These are phyloP conservation scores for Paraconiothyrium brasiliense DNA, from an alignment of 2,329 filamentous ascomycete genomes.

Conservation along the genomic window DNA sequence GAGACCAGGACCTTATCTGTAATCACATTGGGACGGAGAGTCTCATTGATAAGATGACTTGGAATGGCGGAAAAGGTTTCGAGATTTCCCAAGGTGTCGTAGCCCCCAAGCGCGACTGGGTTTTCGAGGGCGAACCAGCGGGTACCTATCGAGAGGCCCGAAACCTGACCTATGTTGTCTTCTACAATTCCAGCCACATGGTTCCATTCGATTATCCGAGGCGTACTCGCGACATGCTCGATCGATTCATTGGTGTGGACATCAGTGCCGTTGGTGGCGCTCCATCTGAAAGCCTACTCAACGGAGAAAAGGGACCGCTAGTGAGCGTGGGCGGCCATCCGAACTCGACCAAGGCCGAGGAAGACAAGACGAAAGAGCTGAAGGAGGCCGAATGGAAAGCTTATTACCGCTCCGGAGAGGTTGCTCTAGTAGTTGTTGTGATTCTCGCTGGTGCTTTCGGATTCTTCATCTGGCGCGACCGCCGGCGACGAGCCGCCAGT, in stretches of 20 bases:
- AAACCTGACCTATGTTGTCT: constrained; percentile 93
- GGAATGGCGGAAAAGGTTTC: constrained; percentile 92
- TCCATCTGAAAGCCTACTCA: constrained; percentile 80
- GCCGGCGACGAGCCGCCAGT: constrained; percentile 53
- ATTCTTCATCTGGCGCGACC: constrained; percentile 70
- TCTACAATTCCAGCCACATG: constrained; percentile 98
- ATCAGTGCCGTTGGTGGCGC: constrained; percentile 85
- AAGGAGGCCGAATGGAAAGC: constrained; percentile 87
- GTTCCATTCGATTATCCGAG: constrained; percentile 93
- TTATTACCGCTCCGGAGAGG: constrained; percentile 86
- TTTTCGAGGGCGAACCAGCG: constrained; percentile 85
- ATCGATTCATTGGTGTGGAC: constrained; percentile 93
- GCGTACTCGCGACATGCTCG: constrained; percentile 92
- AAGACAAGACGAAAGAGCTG: constrained; percentile 76
- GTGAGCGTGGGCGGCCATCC: constrained; percentile 79
- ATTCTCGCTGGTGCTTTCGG: constrained; percentile 78
- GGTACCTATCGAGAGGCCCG: constrained; percentile 95
- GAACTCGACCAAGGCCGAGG: constrained; percentile 72
- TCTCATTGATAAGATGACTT: constrained; percentile 87
- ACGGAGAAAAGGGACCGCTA: constrained; percentile 82
- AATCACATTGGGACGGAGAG: constrained; percentile 95
- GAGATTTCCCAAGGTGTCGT: constrained; percentile 86
- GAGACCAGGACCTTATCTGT: constrained; percentile 93
- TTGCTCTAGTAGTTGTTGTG: constrained; percentile 82
- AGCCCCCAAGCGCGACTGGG: constrained; percentile 94